phyloP scores from a whole-genome alignment of 768 basidiomycete genomes.

The Lentinula aciculospora region DNA sequence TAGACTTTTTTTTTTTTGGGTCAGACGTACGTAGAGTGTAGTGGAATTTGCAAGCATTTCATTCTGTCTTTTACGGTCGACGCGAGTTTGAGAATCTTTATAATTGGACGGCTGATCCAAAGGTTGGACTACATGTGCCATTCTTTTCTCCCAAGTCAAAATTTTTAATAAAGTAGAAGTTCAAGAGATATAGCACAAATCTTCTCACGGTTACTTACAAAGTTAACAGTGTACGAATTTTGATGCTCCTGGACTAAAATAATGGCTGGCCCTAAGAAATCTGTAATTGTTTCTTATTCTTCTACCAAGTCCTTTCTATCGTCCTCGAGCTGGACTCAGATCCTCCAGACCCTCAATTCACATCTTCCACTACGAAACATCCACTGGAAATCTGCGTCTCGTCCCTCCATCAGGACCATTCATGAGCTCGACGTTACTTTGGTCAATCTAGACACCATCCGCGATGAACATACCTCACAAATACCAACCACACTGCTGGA shows the following conservation, averaged over 20 bases:
- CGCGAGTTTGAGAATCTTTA: slow-evolving; percentile 84
- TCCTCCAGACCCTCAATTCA: slow-evolving; percentile 55
- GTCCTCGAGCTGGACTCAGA: slow-evolving; percentile 71
- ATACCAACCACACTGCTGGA: slow-evolving; percentile 76
- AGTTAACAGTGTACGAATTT: background rate
- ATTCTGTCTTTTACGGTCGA: slow-evolving; percentile 75
- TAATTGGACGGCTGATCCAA: slow-evolving; percentile 97
- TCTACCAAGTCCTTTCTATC: slow-evolving; percentile 57
- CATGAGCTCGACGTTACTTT: slow-evolving; percentile 77
- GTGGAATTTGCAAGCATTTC: slow-evolving; percentile 79
- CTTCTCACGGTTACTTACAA: slow-evolving; percentile 18
- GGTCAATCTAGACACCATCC: slow-evolving; percentile 57
- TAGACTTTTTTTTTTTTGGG: slow-evolving; percentile 18
- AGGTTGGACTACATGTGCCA: slow-evolving; percentile 81
- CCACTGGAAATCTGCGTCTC: slow-evolving; percentile 82
- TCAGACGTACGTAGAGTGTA: slow-evolving; percentile 79
- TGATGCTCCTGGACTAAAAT: background rate
- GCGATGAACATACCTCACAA: slow-evolving; percentile 73
- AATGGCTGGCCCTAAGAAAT: slow-evolving; percentile 23
- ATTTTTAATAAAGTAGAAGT: background rate
- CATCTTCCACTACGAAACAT: slow-evolving; percentile 85
- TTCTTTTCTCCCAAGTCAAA: slow-evolving; percentile 27
- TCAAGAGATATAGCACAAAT: slow-evolving; percentile 4
- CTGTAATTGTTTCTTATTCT: slow-evolving; percentile 64
- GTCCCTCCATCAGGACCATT: slow-evolving; percentile 18